Percentiles rank a stretch among this genome's conserved stretches.
phyloP scores from a whole-genome alignment of 1,284 basidiomycete genomes.

The Moesziomyces sp. region DNA sequence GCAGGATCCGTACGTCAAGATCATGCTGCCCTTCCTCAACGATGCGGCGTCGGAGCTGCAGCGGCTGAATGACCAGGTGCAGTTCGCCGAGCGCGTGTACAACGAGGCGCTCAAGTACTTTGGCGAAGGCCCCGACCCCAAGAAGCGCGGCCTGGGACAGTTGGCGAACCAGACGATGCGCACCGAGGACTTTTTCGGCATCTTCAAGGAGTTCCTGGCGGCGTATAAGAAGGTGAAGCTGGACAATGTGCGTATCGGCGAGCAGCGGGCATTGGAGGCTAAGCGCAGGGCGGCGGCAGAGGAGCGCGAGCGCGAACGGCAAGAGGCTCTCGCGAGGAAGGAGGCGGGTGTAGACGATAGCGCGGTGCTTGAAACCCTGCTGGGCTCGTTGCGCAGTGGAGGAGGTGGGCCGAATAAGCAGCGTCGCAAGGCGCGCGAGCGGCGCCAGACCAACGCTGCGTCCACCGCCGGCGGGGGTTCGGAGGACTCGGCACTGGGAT shows the following conservation, averaged over 20 bases:
- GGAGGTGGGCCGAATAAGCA: conserved; percentile 60
- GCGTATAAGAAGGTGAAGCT: conserved; percentile 65
- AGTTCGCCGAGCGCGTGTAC: conserved; percentile 63
- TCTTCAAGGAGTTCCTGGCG: conserved; percentile 65
- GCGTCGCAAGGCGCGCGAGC: conserved; percentile 57
- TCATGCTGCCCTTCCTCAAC: conserved; percentile 67
- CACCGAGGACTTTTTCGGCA: conserved; percentile 68
- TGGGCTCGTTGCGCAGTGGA: conserved; percentile 60
- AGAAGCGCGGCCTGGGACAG: conserved; percentile 60
- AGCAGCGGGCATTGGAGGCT: conserved; percentile 63
- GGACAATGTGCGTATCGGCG: conserved; percentile 62
- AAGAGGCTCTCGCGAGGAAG: conserved; percentile 60
- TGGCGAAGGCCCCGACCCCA: conserved; percentile 65
- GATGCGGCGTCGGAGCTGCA: conserved; percentile 54
- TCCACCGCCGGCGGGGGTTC: conserved; percentile 6
- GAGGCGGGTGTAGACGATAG: conserved; percentile 65
- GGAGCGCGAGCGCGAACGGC: conserved; percentile 62
- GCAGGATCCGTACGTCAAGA: conserved; percentile 64
- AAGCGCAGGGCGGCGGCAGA: conserved; percentile 64
- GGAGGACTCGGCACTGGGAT: conserved; percentile 14
- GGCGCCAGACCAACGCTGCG: conserved; percentile 41
- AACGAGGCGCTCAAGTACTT: conserved; percentile 64
- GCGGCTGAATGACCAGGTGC: conserved; percentile 63
- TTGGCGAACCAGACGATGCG: conserved; percentile 58
- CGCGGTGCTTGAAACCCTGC: conserved; percentile 65